These are phyloP conservation scores for Penicillium maclennaniae DNA, from an alignment of 495 filamentous ascomycete genomes.

Conservation along the genomic window DNA sequence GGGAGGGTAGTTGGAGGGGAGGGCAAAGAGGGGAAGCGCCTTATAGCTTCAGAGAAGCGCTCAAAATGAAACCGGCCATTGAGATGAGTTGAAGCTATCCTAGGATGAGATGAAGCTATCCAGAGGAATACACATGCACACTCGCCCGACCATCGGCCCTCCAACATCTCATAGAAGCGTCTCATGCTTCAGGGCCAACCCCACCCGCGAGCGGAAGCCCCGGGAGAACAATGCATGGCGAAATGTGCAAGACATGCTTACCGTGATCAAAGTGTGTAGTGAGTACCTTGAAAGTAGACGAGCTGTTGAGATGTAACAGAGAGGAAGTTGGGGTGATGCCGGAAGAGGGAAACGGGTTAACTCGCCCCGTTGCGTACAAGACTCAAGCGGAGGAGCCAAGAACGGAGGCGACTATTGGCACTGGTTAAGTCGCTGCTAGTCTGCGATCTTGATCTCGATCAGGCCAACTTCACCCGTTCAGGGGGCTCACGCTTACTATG, in stretches of 20 bases:
- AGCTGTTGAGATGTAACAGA: not conserved
- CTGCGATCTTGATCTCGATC: too few species aligned
- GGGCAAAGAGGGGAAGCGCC: conserved; percentile 5
- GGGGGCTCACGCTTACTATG: not conserved
- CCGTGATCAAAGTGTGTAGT: conserved; percentile 1
- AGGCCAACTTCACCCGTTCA: not conserved
- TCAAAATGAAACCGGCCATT: conserved; percentile 6
- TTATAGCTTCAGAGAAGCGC: conserved; percentile 1
- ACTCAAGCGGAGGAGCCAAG: conserved; percentile 22
- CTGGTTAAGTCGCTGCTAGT: not conserved
- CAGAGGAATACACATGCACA: not conserved
- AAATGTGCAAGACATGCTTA: conserved; percentile 1
- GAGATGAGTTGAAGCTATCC: not conserved
- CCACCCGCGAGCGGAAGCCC: conserved; percentile 8
- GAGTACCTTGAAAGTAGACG: not conserved
- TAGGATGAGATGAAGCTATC: not conserved
- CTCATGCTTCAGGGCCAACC: conserved; percentile 3
- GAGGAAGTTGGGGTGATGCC: conserved; percentile 15
- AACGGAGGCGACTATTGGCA: conserved; percentile 1
- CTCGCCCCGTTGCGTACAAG: conserved; percentile 20
- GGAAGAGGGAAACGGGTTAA: conserved; percentile 18
- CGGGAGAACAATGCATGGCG: conserved; percentile 2
- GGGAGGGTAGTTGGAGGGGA: not conserved
- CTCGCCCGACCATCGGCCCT: too few species aligned
- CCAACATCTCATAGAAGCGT: not conserved